Base-by-base conservation (phyloP, 441 rosid genomes). In the Euphorbia celastroides region DNA sequence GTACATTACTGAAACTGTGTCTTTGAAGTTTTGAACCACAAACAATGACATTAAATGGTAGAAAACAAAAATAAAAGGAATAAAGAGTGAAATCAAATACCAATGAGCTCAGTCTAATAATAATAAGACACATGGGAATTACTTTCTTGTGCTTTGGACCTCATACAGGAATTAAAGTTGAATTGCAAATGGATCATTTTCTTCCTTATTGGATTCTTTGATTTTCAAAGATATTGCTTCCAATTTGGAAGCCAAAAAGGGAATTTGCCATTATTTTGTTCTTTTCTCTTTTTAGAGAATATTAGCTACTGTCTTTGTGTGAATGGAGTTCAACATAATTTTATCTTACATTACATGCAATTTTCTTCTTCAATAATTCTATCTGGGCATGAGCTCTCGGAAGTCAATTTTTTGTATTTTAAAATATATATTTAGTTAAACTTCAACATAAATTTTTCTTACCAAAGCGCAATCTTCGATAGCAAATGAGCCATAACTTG, bases 261-360 rank as follows among this genome's bases (percentile, higher is more conserved):
- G 59, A 52, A 64, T 19, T 27, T 58, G 67, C n/a, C 54, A 81
- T 78, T 50, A 84, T 77, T 41, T 72, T 75, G 86, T 69, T 72
- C 62, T 62, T 66, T 71, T 67, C n/a, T n/a, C n/a, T 19, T 51
- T 57, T 14, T 59, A 38, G 51, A 60, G 62, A 72, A 36, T 16
- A 57, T 46, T 28, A 32, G 28, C 65, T 9, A 32, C 5, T 30
- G 26, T 22, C 48, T 19, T 46, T 11, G n/a, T 28, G 22, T 25
- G 50, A 69, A 31, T 67, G 75, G 79, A 32, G 79, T 75, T 75
- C 79, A 75, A 78, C 62, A 60, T 46, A 23, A 54, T 57, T 59
- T 23, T 22, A 54, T 16, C 17, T 6, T 26, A 52, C 22, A 36
- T 16, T n/a, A n/a, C n/a, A n/a, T n/a, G n/a, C n/a, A n/a, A n/a